phyloP scores from a whole-genome alignment of 768 basidiomycete species.

The Cytidiella melzeri region DNA sequence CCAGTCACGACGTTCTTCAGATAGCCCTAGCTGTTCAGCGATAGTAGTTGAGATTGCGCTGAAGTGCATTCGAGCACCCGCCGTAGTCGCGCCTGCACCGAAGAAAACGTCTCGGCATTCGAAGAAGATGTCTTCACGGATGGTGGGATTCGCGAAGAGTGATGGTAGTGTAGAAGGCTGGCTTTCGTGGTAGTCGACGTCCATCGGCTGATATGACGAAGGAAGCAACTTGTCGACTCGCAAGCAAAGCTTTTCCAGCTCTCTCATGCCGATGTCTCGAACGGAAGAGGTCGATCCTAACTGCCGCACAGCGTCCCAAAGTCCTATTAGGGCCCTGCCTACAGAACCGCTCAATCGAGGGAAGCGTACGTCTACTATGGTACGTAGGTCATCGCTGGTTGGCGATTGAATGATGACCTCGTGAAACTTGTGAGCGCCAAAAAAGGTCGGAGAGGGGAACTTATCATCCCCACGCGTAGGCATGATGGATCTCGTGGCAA shows the following conservation, averaged over 20 bases:
- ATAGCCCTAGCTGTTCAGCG: slow-evolving; percentile 59
- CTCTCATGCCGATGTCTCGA: slow-evolving; percentile 66
- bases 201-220: slow-evolving; percentile 36
- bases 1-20: slow-evolving; percentile 66
- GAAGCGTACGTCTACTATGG: slow-evolving; percentile 66
- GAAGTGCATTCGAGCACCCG: slow-evolving; percentile 42
- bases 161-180: slow-evolving; percentile 28
- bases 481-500: slow-evolving; percentile 75
- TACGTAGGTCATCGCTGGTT: slow-evolving; percentile 55
- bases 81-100: slow-evolving; percentile 54
- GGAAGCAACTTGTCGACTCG: slow-evolving; percentile 64
- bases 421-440: slow-evolving; percentile 79
- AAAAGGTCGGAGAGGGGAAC: slow-evolving; percentile 63
- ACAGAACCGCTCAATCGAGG: slow-evolving; percentile 47
- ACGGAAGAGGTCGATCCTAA: slow-evolving; percentile 47
- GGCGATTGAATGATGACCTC: slow-evolving; percentile 64
- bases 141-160: slow-evolving; percentile 60
- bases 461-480: slow-evolving; percentile 36
- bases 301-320: slow-evolving; percentile 62
- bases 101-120: slow-evolving; percentile 93
- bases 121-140: slow-evolving; percentile 85
- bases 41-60: slow-evolving; percentile 47
- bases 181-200: slow-evolving; percentile 29
- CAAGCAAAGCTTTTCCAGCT: slow-evolving; percentile 78
- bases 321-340: slow-evolving; percentile 45